phyloP scores from a whole-genome alignment of 441 rosid genomes.

The Adansonia rubrostipa region DNA sequence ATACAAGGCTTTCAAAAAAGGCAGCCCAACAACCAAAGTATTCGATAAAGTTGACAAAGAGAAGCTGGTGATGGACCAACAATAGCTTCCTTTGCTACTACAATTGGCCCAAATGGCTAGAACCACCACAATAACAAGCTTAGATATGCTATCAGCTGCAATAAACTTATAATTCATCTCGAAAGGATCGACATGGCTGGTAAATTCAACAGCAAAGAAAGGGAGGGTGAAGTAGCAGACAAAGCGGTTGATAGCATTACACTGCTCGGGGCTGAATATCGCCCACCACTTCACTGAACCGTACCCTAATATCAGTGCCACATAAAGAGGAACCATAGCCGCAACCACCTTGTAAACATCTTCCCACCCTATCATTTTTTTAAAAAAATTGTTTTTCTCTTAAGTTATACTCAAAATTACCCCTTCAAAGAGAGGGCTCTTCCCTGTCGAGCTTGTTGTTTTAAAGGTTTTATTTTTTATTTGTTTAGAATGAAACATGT shows the following conservation, averaged over 20 bases:
- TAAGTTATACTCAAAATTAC: background rate
- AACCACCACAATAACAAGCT: conserved; percentile 61
- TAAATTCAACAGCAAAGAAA: conserved; percentile 78
- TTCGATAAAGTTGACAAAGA: conserved; percentile 80
- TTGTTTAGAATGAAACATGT: too few species aligned
- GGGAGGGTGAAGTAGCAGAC: conserved; percentile 89
- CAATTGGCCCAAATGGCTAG: conserved; percentile 80
- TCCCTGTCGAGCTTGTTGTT: background rate
- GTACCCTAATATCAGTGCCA: conserved; percentile 78
- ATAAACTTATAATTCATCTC: conserved; percentile 74
- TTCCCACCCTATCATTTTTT: conserved; percentile 70
- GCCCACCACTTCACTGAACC: conserved; percentile 95
- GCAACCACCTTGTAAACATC: conserved; percentile 82
- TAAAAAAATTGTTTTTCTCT: background rate
- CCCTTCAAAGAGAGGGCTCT: background rate
- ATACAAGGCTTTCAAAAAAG: conserved; percentile 79
- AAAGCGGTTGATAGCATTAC: conserved; percentile 71
- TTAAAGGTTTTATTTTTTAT: background rate
- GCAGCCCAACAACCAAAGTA: conserved; percentile 84
- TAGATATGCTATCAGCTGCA: conserved; percentile 74
- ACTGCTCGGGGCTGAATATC: conserved; percentile 71
- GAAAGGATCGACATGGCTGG: conserved; percentile 81
- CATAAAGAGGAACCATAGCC: conserved; percentile 84
- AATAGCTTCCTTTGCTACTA: conserved; percentile 70
- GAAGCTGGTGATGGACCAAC: conserved; percentile 90